Base-by-base conservation (phyloP, 805 yeast species). In the Yarrowia osloensis region DNA sequence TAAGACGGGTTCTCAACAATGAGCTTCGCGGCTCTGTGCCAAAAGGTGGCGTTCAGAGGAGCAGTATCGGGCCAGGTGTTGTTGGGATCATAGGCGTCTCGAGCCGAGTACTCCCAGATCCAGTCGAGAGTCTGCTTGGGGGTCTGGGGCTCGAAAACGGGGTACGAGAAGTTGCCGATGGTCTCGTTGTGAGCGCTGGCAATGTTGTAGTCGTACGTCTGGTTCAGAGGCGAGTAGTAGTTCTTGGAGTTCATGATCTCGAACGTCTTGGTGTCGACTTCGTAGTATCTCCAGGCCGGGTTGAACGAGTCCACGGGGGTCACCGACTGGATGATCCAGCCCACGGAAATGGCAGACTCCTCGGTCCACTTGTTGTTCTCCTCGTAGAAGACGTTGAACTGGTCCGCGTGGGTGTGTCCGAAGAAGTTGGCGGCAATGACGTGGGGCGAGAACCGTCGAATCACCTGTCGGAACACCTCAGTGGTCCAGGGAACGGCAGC, bases 201-300 rank as follows among this genome's bases (percentile, higher is more conserved):
- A 40, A 57, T 26, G 28, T 61, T 54, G 35, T 67, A 55, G 22
- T 63, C 67, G 62, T 86, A 85, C 22, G 83, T 81, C 66, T 81
- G 82, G 73, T 87, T 86, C 70, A 88, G 80, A 67, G 79, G 80
- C 13, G 88, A 81, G 75, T 81, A 87, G 76, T 81, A 86, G 71
- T 86, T 87, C 76, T 44, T 46, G 85, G 89, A 68, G 73, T 88
- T 85, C 81, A 86, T 80, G 68, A 88, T 79, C 69, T 83, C 83
- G 77, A 86, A 87, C 2, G 90, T 82, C 70, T 82, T 76, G 26
- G 82, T 77, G 73, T 88, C 91, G 57, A 88, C 87, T 70, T 85
- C 86, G 72, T 88, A 88, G 77, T 86, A 87, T 74, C 89, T 83
- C 89, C 90, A 88, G 28, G 86, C 82, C 5, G 93, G 93, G 74